phyloP scores from a whole-genome alignment of 1,139 yeast species.

The Lodderomyces orthopsilosis region DNA sequence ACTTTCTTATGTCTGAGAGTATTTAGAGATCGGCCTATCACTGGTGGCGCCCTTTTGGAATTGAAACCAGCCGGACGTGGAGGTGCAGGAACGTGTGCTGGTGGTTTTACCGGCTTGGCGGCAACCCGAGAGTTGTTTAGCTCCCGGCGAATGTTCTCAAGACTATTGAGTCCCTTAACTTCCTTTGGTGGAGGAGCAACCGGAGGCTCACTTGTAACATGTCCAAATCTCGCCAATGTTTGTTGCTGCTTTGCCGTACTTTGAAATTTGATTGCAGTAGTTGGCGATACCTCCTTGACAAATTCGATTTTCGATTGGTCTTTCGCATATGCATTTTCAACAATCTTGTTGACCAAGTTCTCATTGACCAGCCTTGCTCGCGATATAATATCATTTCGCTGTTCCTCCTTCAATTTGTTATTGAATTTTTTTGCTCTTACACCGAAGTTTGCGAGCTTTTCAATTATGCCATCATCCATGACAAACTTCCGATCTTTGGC shows the following conservation, averaged over 20 bases:
- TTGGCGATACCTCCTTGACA: constrained; percentile 6
- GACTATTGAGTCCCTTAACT: constrained; percentile 29
- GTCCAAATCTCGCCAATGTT: constrained; percentile 51
- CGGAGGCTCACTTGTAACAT: constrained; percentile 34
- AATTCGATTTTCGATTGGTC: background rate
- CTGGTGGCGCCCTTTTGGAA: constrained; percentile 21
- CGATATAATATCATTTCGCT: constrained; percentile 53
- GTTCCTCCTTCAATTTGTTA: constrained; percentile 60
- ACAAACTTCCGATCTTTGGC: constrained; percentile 52
- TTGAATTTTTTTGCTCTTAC: constrained; percentile 63
- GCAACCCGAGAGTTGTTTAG: constrained; percentile 25
- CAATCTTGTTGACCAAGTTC: constrained; percentile 50
- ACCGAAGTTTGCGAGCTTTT: constrained; percentile 58
- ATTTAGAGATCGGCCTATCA: constrained; percentile 36
- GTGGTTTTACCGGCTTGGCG: constrained; percentile 7
- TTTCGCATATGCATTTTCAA: constrained; percentile 42
- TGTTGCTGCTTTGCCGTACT: constrained; percentile 28
- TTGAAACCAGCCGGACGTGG: constrained; percentile 87
- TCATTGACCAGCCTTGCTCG: constrained; percentile 56
- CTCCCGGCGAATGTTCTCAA: constrained; percentile 42
- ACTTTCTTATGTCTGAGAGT: constrained; percentile 21
- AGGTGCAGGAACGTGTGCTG: constrained; percentile 48
- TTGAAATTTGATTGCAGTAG: constrained; percentile 7
- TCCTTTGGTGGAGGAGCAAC: constrained; percentile 39
- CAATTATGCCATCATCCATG: constrained; percentile 50